These are phyloP conservation scores for Apophysomyces variabilis DNA, from an alignment of 371 early-diverging fungal species.

Conservation along the genomic window DNA sequence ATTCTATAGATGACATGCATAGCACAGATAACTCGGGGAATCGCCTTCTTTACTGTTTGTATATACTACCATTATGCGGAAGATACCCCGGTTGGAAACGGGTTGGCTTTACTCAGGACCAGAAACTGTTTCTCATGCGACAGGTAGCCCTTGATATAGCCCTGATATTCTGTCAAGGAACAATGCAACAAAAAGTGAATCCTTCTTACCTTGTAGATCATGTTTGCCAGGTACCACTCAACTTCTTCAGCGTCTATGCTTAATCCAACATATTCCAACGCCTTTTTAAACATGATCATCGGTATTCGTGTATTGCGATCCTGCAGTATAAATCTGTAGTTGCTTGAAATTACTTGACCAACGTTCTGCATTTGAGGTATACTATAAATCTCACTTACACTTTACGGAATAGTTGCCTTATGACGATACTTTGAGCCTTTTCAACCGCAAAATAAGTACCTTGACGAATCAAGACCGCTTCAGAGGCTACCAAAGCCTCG, in stretches of 20 bases:
- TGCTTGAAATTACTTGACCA: not conserved
- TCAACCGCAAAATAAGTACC: slow-evolving; percentile 86
- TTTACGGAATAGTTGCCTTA: slow-evolving; percentile 79
- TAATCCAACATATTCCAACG: slow-evolving; percentile 54
- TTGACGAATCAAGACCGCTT: slow-evolving; percentile 59
- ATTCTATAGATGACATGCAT: too few relatives aligned
- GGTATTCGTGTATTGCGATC: slow-evolving; percentile 58
- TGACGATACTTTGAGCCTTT: slow-evolving; percentile 67
- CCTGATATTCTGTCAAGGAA: slow-evolving; percentile 39
- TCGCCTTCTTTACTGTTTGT: not conserved
- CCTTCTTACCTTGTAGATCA: slow-evolving; percentile 72
- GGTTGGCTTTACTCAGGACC: slow-evolving; percentile 76
- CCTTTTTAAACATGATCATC: slow-evolving; percentile 57
- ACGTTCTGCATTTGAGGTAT: not conserved
- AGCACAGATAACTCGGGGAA: too few relatives aligned
- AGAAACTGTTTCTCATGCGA: slow-evolving; percentile 80
- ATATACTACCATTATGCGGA: not conserved
- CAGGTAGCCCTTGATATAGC: slow-evolving; percentile 86
- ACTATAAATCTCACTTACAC: slow-evolving; percentile 53
- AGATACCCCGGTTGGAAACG: slow-evolving; percentile 68
- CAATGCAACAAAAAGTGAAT: not conserved
- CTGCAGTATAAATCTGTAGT: slow-evolving; percentile 52
- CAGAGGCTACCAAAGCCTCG: slow-evolving; percentile 49
- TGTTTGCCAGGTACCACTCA: slow-evolving; percentile 69
- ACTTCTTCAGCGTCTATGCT: slow-evolving; percentile 50